Percentiles rank a stretch among this genome's conserved stretches.
Evolutionary conservation across 768 basidiomycete species (phyloP).

Genomic region (Trametes maxima): DNA sequence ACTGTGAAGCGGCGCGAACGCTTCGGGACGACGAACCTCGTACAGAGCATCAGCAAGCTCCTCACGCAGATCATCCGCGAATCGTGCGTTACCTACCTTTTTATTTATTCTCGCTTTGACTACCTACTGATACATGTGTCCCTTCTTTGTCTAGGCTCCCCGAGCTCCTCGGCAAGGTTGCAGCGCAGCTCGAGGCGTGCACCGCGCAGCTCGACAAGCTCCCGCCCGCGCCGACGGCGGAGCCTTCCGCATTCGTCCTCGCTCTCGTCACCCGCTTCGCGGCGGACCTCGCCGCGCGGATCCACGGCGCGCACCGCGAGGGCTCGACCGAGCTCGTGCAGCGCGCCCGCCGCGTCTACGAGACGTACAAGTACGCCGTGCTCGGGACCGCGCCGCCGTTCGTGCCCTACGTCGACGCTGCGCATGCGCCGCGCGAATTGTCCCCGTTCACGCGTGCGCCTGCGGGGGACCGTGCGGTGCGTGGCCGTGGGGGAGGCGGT

Average conservation of each 20-base stretch:
- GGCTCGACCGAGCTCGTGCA: slow-evolving; percentile 41
- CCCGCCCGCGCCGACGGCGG: slow-evolving; percentile 18
- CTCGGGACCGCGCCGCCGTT: slow-evolving; percentile 46
- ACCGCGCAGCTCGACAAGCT: slow-evolving; percentile 15
- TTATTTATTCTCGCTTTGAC: not conserved
- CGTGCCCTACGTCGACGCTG: slow-evolving; percentile 34
- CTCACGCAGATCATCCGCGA: slow-evolving; percentile 38
- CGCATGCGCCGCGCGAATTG: slow-evolving; percentile 9
- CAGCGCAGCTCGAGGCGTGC: slow-evolving; percentile 13
- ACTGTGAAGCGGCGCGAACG: slow-evolving; percentile 45
- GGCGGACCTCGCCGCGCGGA: slow-evolving; percentile 4
- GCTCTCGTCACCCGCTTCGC: slow-evolving; percentile 21
- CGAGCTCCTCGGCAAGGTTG: slow-evolving; percentile 13
- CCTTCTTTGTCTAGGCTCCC: slow-evolving; percentile 10
- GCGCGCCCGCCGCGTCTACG: slow-evolving; percentile 36
- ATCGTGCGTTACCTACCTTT: not conserved
- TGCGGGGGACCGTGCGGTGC: not conserved
- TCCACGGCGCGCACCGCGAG: slow-evolving; percentile 16
- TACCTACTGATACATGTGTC: no score
- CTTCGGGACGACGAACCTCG: slow-evolving; percentile 59
- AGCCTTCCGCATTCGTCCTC: slow-evolving; percentile 24
- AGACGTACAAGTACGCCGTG: slow-evolving; percentile 37
- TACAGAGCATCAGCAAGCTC: slow-evolving; percentile 51
- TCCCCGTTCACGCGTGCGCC: not conserved
- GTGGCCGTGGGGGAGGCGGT: slow-evolving; percentile 11